These are phyloP conservation scores for Persicaria maculosa DNA, from an alignment of 148 eudicot genomes.

Conservation along the genomic window DNA sequence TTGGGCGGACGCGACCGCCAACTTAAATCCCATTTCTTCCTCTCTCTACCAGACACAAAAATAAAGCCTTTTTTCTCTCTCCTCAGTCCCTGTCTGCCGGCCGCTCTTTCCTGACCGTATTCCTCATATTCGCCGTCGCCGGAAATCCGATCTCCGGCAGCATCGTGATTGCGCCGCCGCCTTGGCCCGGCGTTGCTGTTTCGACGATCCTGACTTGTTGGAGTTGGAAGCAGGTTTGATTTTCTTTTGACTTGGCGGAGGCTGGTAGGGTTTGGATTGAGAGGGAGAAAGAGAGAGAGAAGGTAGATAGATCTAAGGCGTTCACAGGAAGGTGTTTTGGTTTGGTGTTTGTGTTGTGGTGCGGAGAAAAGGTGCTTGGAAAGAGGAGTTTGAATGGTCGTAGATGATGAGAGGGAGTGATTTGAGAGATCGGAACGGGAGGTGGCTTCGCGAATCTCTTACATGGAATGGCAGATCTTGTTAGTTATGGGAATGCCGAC, in stretches of 20 bases:
- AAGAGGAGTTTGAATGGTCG: slow-evolving; percentile 25
- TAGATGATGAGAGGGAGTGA: slow-evolving; percentile 73
- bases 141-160: slow-evolving; percentile 7
- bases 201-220: neutral
- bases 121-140: slow-evolving; percentile 12
- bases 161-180: neutral
- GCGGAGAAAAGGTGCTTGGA: neutral
- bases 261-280: slow-evolving; percentile 12
- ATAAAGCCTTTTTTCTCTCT: slow-evolving; percentile 3
- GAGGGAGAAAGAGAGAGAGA: neutral
- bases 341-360: neutral
- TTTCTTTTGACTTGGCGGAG: slow-evolving; percentile 4
- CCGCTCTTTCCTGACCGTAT: neutral
- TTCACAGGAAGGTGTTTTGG: neutral
- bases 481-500: slow-evolving; percentile 46
- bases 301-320: slow-evolving; percentile 17
- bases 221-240: neutral
- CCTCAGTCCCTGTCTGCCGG: slow-evolving; percentile 11
- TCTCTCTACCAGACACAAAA: slow-evolving; percentile 17
- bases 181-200: neutral
- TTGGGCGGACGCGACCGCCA: slow-evolving; percentile 27
- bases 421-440: slow-evolving; percentile 35
- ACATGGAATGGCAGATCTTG: slow-evolving; percentile 99
- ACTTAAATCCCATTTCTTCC: slow-evolving; percentile 17
- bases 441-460: slow-evolving; percentile 47